Evolutionary conservation across 2,329 filamentous ascomycete species (phyloP).

Genomic region (Geosmithia morbida): DNA sequence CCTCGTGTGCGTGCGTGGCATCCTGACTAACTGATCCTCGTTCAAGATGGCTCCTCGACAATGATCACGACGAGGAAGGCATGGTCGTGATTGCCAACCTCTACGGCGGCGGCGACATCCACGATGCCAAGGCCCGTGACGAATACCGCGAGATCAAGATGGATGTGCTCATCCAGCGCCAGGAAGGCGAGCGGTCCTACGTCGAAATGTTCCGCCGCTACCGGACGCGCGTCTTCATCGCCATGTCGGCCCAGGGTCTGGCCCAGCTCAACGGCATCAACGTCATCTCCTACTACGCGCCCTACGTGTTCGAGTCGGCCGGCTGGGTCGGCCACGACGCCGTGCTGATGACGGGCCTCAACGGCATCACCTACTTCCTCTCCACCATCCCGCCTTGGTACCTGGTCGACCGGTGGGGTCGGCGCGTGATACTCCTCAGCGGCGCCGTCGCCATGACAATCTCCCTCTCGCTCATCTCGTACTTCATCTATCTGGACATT

Average conservation of each 20-base stretch:
- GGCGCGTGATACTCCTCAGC: conserved; percentile 76
- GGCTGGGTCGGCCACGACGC: conserved; percentile 89
- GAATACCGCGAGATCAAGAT: conserved; percentile 99
- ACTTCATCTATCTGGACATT: conserved; percentile 86
- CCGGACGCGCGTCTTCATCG: conserved; percentile 84
- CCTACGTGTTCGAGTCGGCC: conserved; percentile 88
- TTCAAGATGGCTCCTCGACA: conserved; percentile 86
- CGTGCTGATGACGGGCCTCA: conserved; percentile 94
- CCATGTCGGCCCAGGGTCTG: conserved; percentile 93
- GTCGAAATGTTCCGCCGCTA: conserved; percentile 91
- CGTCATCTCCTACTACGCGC: conserved; percentile 97
- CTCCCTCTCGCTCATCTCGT: conserved; percentile 79
- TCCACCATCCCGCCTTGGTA: conserved; percentile 97
- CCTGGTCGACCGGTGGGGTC: conserved; percentile 82
- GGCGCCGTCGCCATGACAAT: conserved; percentile 83
- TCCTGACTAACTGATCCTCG: conserved; percentile 10
- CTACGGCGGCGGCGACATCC: conserved; percentile 90
- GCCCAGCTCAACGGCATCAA: conserved; percentile 98
- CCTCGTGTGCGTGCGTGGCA: neutral
- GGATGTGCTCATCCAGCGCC: conserved; percentile 82
- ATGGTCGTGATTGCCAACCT: conserved; percentile 97
- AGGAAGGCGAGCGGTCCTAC: conserved; percentile 90
- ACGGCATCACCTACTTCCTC: conserved; percentile 75
- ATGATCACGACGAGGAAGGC: conserved; percentile 95
- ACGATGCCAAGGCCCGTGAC: conserved; percentile 80